Evolutionary conservation across 2,329 filamentous ascomycete genomes (phyloP).

Genomic region (Beauveria medogensis): DNA sequence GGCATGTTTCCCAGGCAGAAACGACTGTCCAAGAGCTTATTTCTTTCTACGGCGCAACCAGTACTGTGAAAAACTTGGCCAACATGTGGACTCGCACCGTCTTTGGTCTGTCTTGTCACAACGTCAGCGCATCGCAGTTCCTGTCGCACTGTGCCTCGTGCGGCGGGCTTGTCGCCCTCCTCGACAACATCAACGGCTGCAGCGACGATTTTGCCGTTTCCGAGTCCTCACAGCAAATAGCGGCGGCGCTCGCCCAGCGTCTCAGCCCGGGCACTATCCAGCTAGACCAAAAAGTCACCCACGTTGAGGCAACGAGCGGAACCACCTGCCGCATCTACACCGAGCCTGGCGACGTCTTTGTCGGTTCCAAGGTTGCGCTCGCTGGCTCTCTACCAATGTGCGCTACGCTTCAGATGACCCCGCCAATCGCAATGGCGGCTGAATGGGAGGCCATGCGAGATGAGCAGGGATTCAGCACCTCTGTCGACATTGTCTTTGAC

Average conservation of each 20-base stretch:
- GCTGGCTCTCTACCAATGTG: conserved; percentile 13
- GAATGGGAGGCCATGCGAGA: conserved; percentile 13
- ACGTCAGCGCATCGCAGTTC: conserved; percentile 17
- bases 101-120: conserved; percentile 16
- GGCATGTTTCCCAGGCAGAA: background rate
- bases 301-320: conserved; percentile 14
- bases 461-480: conserved; percentile 14
- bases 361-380: conserved; percentile 15
- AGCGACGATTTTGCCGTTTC: conserved; percentile 10
- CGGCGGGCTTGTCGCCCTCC: conserved; percentile 15
- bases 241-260: conserved; percentile 11
- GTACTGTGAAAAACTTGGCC: conserved; percentile 12
- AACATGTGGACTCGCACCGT: conserved; percentile 19
- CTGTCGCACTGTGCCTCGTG: conserved; percentile 18
- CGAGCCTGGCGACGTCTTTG: conserved; percentile 13
- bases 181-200: conserved; percentile 7
- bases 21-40: conserved; percentile 17
- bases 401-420: conserved; percentile 12
- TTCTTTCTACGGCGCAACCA: conserved; percentile 16
- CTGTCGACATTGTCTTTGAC: conserved; percentile 14
- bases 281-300: conserved; percentile 13
- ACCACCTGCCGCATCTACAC: conserved; percentile 14
- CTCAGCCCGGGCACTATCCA: conserved; percentile 13
- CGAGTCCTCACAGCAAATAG: conserved; percentile 4
- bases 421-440: conserved; percentile 15